Base-by-base conservation (phyloP, 352 stramenopile species). In the Blastocystis sp. region DNA sequence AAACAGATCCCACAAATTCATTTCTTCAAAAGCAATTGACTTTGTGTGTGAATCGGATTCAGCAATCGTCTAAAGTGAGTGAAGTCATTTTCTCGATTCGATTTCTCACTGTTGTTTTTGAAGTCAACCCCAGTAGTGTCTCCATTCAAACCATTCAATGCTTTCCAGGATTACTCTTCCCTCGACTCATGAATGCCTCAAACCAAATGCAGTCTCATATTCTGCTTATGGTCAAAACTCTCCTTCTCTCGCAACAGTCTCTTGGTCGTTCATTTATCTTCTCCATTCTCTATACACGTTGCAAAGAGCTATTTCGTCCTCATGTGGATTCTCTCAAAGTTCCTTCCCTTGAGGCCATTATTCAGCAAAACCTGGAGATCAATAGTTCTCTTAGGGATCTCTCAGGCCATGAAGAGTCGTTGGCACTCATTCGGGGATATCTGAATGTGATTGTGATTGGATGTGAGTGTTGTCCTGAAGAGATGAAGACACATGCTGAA, bases 11-110 rank as follows among this genome's bases (percentile, higher is more conserved):
- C 22, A 44, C 53, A 4, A 44, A 27, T 27, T 44, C 33, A 1
- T 48, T 51, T 19, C 17, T 27, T n/a, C 17, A 44, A 30, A 27
- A 9, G 24, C 64, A 54, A 27, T 19, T 54, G 17, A 48, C 48
- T 53, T 27, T 76, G 64, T 37, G 64, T 44, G 64, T 76, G 1
- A 56, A 15, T 19, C 64, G 64, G 27, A 76, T 76, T 48, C 64
- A 48, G 27, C 17, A 54, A 27, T 76, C 64, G 2, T 44, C 64
- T 24, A 54, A 27, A 5, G 35, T 27, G 24, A 5, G 27, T n/a
- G 64, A 76, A 5, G 24, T 76, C 35, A 5, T 76, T 27, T 48
- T 76, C 22, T 76, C 64, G 19, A 54, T 76, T 15, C 6, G 27
- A 15, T 24, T 76, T 15, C 6, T 76, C 1, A 76, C 42, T n/a